A percentile compares a stretch with the other conserved stretches of the same genome.
Conservation (phyloP, 257 asterid genomes). For the Gardenia jasminoides region DNA sequence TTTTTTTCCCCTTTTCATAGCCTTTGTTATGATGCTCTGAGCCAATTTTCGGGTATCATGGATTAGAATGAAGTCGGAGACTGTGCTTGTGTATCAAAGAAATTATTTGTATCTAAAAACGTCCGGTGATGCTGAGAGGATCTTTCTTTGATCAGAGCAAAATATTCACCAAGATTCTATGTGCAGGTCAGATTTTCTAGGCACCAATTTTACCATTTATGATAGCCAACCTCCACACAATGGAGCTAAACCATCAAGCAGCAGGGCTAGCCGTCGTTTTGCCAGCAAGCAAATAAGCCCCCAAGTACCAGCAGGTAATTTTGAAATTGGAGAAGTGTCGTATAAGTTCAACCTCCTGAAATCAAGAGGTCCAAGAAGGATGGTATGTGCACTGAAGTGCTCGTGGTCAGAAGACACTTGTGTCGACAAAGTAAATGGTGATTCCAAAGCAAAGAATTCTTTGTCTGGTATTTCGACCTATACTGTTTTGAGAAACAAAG, state of each 20-base stretch:
- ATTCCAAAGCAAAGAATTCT: conserved; percentile 30
- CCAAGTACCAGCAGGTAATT: conserved; percentile 81
- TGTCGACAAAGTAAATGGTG: conserved; percentile 24
- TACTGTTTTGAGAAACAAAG: conserved; percentile 72
- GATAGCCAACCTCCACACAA: conserved; percentile 79
- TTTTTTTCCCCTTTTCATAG: neutral
- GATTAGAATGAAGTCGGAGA: neutral
- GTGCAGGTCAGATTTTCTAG: conserved; percentile 86
- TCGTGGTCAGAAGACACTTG: conserved; percentile 34
- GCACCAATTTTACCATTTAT: conserved; percentile 79
- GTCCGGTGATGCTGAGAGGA: neutral
- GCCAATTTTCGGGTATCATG: neutral
- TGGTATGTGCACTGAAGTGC: conserved; percentile 63
- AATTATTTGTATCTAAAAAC: neutral
- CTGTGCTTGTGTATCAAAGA: neutral
- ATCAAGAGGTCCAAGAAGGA: conserved; percentile 95
- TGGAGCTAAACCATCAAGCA: conserved; percentile 79
- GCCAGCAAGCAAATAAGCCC: conserved; percentile 90
- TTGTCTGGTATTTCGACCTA: conserved; percentile 21
- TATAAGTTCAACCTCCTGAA: conserved; percentile 86
- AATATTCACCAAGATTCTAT: conserved; percentile 8
- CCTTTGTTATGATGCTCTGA: neutral
- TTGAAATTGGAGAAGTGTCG: conserved; percentile 72
- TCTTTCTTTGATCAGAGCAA: neutral
- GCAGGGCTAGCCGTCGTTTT: conserved; percentile 72